Evolutionary conservation across 352 stramenopile genomes (phyloP).

Genomic region (Plasmopara halstedii): DNA sequence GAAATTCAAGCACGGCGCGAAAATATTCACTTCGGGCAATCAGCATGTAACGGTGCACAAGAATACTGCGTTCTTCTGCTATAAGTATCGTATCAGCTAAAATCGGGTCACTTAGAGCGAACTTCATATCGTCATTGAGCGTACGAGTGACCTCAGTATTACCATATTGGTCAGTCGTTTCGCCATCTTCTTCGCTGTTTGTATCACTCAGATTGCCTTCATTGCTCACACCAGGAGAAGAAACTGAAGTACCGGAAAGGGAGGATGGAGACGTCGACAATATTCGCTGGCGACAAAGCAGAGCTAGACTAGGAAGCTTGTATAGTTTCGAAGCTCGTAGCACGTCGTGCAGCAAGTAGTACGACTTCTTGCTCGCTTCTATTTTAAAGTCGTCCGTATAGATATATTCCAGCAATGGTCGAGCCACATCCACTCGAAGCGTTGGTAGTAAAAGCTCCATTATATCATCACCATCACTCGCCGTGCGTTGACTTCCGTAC

Average conservation of each 20-base stretch:
- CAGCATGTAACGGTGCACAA: constrained; percentile 55
- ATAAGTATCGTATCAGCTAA: constrained; percentile 53
- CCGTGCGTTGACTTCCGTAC: background rate
- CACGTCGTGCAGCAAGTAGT: constrained; percentile 55
- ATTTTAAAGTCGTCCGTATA: constrained; percentile 61
- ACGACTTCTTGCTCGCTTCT: constrained; percentile 26
- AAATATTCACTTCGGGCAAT: constrained; percentile 65
- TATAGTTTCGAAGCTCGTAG: constrained; percentile 37
- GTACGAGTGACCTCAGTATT: constrained; percentile 1
- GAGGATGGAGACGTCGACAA: constrained; percentile 17
- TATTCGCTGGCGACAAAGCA: constrained; percentile 30
- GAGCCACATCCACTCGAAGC: constrained; percentile 45
- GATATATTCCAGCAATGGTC: constrained; percentile 54
- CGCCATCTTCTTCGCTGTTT: background rate
- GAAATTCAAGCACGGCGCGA: constrained; percentile 41
- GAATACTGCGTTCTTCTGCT: constrained; percentile 33
- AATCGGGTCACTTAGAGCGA: constrained; percentile 32
- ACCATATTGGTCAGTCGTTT: background rate
- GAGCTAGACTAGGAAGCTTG: constrained; percentile 30
- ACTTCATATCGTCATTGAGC: constrained; percentile 39
- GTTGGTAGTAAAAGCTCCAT: constrained; percentile 46
- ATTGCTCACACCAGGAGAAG: background rate
- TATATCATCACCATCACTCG: background rate
- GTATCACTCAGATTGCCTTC: constrained; percentile 7
- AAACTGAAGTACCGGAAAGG: background rate